Base-by-base conservation (phyloP, 345 rosid genomes). In the Corchorus olitorius region DNA sequence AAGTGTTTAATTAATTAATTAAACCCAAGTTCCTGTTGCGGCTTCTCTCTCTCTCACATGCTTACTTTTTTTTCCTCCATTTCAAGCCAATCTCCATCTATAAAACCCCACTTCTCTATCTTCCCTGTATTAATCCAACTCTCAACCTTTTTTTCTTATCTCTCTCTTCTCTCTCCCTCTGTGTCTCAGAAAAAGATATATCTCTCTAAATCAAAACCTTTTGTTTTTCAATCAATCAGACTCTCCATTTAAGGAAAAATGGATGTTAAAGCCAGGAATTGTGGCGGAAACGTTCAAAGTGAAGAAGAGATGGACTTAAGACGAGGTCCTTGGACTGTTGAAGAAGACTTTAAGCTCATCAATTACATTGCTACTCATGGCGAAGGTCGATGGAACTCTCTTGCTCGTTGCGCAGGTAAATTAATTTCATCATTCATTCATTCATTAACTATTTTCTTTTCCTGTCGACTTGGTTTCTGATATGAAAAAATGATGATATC, bases 331-430 rank as follows among this genome's bases (percentile, higher is more conserved):
- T 95, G 99, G 99, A 90, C 93, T 0, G 86, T 89, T 48, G 97
- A 95, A 79, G 99, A 95, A 84, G 98, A 95, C 82, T 80, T 87
- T 63, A 90, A 90, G 73, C 97, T 95, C 83, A 83, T 92, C 59
- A 86, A 92, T 86, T 90, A 90, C 89, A 92, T 95, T 86, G 81
- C 91, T 74, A 74, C 81, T 50, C 92, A 95, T 9, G 98, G 97
- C 19, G 98, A 93, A 75, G 99, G 99, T 52, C 91, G 98, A 73
- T 95, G 99, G 99, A 95, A 95, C 76, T 86, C 91, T 59, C 94
- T 93, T 45, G 88, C 99, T 34, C 89, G 92, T 75, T 84, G 84
- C 71, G 97, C 99, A 19, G 99, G 98, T 94, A 88, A 43, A 39
- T 27, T 27, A 27, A 27, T 27, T 27, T 27, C 27, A 27, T 27